These are phyloP conservation scores for Fusarium secorum DNA, from an alignment of 2,329 filamentous ascomycete species.

Conservation along the genomic window DNA sequence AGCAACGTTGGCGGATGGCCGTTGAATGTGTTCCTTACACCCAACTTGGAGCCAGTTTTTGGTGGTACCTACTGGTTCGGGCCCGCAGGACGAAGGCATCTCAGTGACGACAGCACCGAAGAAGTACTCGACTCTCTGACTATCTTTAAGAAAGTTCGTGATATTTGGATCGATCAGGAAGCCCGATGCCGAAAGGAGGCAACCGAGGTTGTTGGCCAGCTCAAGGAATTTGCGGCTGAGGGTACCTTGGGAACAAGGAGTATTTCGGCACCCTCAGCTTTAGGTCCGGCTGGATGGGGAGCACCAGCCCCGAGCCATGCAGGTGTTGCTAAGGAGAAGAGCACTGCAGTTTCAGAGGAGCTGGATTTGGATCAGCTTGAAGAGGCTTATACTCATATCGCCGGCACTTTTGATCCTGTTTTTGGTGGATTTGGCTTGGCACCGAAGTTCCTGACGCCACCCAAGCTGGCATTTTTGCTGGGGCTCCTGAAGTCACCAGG, in stretches of 20 bases:
- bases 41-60: constrained; percentile 91
- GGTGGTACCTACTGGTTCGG: constrained; percentile 96
- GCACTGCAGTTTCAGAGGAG: constrained; percentile 64
- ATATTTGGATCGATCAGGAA: constrained; percentile 84
- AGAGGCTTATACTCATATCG: constrained; percentile 84
- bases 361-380: constrained; percentile 91
- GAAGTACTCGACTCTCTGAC: constrained; percentile 81
- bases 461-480: constrained; percentile 84
- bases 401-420: constrained; percentile 77
- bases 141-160: constrained; percentile 79
- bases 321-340: constrained; percentile 31
- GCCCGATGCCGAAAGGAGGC: constrained; percentile 84
- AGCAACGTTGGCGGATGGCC: constrained; percentile 93
- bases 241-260: constrained; percentile 69
- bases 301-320: constrained; percentile 43
- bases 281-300: constrained; percentile 44
- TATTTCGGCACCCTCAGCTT: constrained; percentile 43
- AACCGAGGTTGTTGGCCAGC: constrained; percentile 79
- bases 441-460: constrained; percentile 90
- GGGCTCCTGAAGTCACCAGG: constrained; percentile 74
- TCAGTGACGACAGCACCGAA: constrained; percentile 53
- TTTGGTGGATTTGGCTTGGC: constrained; percentile 82
- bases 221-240: constrained; percentile 88
- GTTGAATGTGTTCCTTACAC: constrained; percentile 94
- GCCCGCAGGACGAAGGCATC: constrained; percentile 64